Conservation (phyloP, 2,329 filamentous ascomycete species). For the Elsinoe ampelina region DNA sequence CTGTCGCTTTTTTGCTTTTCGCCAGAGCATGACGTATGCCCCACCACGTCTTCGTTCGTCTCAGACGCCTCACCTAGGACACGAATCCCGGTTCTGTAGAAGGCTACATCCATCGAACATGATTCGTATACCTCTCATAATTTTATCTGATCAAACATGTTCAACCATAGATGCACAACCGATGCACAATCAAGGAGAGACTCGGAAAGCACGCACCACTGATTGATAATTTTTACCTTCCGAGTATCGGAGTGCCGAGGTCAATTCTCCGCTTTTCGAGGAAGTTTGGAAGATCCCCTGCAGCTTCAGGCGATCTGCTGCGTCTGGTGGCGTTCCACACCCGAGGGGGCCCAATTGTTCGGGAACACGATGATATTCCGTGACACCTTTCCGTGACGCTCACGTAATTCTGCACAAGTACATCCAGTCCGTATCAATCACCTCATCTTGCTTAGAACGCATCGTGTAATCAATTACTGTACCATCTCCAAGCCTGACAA, state of each 20-base stretch:
- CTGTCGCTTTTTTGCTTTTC: not conserved
- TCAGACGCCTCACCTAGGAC: not conserved
- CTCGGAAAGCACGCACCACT: constrained; percentile 6
- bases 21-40: constrained; percentile 5
- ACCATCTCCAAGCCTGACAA: too few species aligned
- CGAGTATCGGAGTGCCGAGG: not conserved
- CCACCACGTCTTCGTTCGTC: not conserved
- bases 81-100: not conserved
- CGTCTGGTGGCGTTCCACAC: constrained; percentile 1
- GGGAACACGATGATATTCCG: not conserved
- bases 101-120: not conserved
- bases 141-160: not conserved
- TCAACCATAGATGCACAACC: not conserved
- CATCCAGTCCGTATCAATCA: not conserved
- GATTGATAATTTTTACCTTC: constrained; percentile 15
- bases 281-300: not conserved
- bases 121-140: not conserved
- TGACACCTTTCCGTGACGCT: not conserved
- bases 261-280: not conserved
- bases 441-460: not conserved
- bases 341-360: not conserved
- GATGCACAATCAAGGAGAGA: not conserved
- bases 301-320: not conserved
- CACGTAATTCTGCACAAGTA: constrained; percentile 6
- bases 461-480: too few species aligned